Percentiles rank a stretch among this genome's conserved stretches.
Evolutionary conservation across 164 flowering plant species (phyloP).

Genomic region (Sextonia rubra): DNA sequence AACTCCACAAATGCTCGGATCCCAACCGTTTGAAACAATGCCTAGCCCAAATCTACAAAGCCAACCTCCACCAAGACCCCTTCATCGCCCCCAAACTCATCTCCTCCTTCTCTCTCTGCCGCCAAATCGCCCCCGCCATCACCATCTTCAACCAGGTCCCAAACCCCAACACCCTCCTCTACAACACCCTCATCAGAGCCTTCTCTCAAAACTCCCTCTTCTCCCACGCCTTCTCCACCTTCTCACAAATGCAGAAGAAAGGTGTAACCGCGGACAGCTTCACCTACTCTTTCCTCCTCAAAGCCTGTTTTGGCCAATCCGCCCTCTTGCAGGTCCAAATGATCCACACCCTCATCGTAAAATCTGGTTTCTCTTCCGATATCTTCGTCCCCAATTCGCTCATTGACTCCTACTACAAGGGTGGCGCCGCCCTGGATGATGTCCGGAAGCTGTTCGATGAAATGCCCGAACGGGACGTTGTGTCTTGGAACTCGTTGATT

Average conservation of each 20-base stretch:
- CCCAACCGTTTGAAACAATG: slow-evolving; percentile 51
- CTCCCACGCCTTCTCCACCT: slow-evolving; percentile 39
- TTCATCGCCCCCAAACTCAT: slow-evolving; percentile 60
- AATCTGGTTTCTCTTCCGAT: slow-evolving; percentile 55
- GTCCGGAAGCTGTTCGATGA: slow-evolving; percentile 51
- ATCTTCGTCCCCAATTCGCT: slow-evolving; percentile 68
- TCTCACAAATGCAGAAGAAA: slow-evolving; percentile 51
- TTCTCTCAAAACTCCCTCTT: slow-evolving; percentile 39
- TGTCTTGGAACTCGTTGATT: slow-evolving; percentile 73
- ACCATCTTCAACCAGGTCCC: slow-evolving; percentile 44
- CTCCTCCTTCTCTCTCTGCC: slow-evolving; percentile 53
- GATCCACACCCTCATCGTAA: slow-evolving; percentile 61
- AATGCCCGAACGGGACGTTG: slow-evolving; percentile 60
- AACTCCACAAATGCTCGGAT: slow-evolving; percentile 58
- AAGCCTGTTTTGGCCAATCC: slow-evolving; percentile 41
- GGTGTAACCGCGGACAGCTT: slow-evolving; percentile 59
- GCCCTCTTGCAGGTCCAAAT: slow-evolving; percentile 37
- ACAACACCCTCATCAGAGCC: slow-evolving; percentile 67
- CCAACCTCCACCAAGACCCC: slow-evolving; percentile 55
- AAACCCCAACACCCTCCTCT: slow-evolving; percentile 46
- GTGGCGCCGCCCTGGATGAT: slow-evolving; percentile 45
- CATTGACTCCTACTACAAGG: slow-evolving; percentile 59
- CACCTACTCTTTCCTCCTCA: slow-evolving; percentile 70
- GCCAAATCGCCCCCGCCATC: slow-evolving; percentile 44
- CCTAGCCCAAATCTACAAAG: slow-evolving; percentile 60